Evolutionary conservation across 176 grass and related monocot genomes (phyloP).

Genomic region (Rhynchospora tenuis): DNA sequence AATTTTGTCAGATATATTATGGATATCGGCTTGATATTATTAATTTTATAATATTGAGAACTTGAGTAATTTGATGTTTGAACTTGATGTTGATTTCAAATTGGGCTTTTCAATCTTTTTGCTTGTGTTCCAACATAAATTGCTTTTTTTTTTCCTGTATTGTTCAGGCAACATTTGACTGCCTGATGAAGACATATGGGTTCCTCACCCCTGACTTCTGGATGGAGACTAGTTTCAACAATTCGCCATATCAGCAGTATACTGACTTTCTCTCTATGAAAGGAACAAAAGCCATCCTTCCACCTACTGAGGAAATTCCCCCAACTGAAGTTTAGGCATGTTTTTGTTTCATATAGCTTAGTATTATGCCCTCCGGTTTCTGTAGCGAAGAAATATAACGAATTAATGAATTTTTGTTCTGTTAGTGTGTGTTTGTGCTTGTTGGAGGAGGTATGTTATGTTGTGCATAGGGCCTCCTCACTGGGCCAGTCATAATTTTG

Average conservation of each 20-base stretch:
- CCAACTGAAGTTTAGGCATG: slow-evolving; percentile 12
- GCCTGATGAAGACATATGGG: slow-evolving; percentile 67
- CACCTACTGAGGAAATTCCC: slow-evolving; percentile 30
- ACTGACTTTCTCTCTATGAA: slow-evolving; percentile 53
- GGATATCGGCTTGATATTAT: neutral
- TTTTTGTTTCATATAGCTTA: neutral
- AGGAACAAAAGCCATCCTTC: slow-evolving; percentile 36
- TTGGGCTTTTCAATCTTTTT: neutral
- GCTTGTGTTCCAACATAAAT: neutral
- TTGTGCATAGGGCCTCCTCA: slow-evolving; percentile 4
- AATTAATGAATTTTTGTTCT: slow-evolving; percentile 4
- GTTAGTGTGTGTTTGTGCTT: neutral
- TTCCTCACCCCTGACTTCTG: slow-evolving; percentile 60
- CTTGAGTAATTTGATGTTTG: neutral
- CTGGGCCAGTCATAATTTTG: neutral
- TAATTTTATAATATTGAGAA: neutral
- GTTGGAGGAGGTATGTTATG: neutral
- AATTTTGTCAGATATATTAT: neutral
- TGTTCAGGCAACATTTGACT: slow-evolving; percentile 69
- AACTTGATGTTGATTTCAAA: neutral
- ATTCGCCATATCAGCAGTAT: slow-evolving; percentile 48
- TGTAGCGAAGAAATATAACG: neutral
- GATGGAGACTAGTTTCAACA: slow-evolving; percentile 34
- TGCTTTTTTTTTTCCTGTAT: neutral
- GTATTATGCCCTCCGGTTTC: neutral